Evolutionary conservation across 2,329 filamentous ascomycete genomes (phyloP).

Genomic region (Coniochaeta prunicola): DNA sequence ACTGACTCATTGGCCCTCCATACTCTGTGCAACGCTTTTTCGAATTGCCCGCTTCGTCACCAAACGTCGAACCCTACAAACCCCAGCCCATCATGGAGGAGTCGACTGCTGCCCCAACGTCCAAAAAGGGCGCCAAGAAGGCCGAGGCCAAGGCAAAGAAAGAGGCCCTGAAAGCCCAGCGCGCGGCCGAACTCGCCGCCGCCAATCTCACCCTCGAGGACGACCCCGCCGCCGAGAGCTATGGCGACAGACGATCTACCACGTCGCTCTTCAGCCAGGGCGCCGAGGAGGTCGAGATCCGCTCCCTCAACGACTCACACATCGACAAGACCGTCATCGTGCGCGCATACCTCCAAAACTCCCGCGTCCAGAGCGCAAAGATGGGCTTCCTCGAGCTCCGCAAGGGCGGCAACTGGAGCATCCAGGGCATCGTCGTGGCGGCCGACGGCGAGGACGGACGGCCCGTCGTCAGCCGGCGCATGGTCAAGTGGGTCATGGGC

Average conservation of each 20-base stretch:
- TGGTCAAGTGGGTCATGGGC: conserved; percentile 84
- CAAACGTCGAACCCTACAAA: too few species aligned
- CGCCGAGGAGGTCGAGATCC: conserved; percentile 52
- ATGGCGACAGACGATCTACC: conserved; percentile 55
- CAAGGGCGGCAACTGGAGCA: conserved; percentile 59
- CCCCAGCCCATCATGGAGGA: too few species aligned
- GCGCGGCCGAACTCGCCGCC: conserved; percentile 68
- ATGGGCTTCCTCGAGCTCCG: conserved; percentile 85
- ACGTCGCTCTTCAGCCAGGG: conserved; percentile 42
- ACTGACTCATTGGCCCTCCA: too few species aligned
- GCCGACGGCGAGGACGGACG: conserved; percentile 59
- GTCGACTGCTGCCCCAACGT: too few species aligned
- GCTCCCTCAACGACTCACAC: conserved; percentile 55
- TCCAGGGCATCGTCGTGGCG: conserved; percentile 73
- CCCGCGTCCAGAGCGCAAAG: conserved; percentile 81
- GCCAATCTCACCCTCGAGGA: conserved; percentile 55
- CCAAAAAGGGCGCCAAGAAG: conserved; percentile 78
- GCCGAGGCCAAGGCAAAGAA: conserved; percentile 80
- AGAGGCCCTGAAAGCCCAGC: conserved; percentile 70
- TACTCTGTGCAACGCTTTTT: too few species aligned
- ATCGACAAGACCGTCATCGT: conserved; percentile 67
- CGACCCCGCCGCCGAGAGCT: conserved; percentile 68
- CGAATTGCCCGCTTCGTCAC: too few species aligned
- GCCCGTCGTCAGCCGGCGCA: conserved; percentile 64
- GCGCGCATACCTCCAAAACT: conserved; percentile 79